Evolutionary conservation across 164 flowering plant genomes (phyloP).

Genomic region (Echeveria elegans): DNA sequence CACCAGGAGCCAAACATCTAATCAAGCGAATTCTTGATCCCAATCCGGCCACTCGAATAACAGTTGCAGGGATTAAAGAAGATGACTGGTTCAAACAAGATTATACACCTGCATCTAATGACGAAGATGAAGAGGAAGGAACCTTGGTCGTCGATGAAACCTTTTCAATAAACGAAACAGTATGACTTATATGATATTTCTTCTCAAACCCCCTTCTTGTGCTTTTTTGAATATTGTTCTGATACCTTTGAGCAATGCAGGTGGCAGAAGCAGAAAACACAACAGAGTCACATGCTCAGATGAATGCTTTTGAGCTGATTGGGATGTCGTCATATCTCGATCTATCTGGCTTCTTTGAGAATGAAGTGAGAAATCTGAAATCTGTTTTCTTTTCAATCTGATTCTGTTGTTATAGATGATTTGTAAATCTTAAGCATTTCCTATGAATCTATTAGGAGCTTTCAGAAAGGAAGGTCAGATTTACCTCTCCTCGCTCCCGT

Average conservation of each 20-base stretch:
- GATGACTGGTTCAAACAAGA: conserved; percentile 75
- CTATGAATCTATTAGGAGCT: conserved; percentile 43
- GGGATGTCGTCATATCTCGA: conserved; percentile 95
- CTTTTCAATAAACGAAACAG: conserved; percentile 42
- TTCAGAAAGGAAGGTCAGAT: conserved; percentile 86
- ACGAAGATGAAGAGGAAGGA: conserved; percentile 49
- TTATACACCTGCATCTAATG: conserved; percentile 43
- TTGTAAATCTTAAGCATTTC: not conserved
- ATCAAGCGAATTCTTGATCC: conserved; percentile 76
- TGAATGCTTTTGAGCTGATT: conserved; percentile 95
- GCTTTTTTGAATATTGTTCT: not conserved
- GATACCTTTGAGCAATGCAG: conserved; percentile 14
- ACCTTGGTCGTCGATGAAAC: conserved; percentile 43
- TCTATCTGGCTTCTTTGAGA: conserved; percentile 94
- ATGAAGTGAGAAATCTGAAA: conserved; percentile 39
- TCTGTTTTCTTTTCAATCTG: not conserved
- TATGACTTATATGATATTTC: conserved; percentile 12
- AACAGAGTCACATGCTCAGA: conserved; percentile 41
- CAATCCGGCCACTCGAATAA: conserved; percentile 63
- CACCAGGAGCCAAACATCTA: conserved; percentile 65
- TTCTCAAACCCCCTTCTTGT: not conserved
- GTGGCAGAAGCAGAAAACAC: conserved; percentile 32
- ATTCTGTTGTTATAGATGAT: not conserved
- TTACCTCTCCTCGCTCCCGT: conserved; percentile 65
- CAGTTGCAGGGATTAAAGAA: conserved; percentile 52